These are phyloP conservation scores for Allomyces macrogynus DNA, from an alignment of 192 early-diverging fungal species.

Conservation along the genomic window DNA sequence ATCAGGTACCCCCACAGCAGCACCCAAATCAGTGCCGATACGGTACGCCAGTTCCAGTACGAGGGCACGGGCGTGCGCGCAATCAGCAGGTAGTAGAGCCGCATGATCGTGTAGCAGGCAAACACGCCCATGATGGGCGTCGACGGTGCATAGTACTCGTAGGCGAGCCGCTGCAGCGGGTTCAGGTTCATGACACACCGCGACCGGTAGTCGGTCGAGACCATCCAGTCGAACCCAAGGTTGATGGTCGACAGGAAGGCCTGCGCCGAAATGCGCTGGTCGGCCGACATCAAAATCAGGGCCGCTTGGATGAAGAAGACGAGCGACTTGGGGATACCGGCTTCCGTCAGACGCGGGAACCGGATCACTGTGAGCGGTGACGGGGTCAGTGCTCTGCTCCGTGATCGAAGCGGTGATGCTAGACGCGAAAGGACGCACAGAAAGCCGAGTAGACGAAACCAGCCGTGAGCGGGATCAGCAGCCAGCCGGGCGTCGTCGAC, in stretches of 20 bases:
- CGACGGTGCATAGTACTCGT: not conserved
- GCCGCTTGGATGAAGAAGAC: not conserved
- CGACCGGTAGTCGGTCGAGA: not conserved
- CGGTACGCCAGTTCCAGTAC: not conserved
- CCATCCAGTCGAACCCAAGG: not conserved
- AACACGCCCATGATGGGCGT: not conserved
- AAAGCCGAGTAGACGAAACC: not conserved
- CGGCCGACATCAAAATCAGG: not conserved
- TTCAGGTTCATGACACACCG: not conserved
- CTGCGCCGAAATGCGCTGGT: not conserved
- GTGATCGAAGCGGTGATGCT: too few relatives aligned
- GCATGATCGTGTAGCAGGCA: not conserved
- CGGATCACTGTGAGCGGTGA: not conserved
- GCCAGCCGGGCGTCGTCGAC: not conserved
- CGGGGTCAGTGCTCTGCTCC: too few relatives aligned
- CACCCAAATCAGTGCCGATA: not conserved
- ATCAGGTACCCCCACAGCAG: not conserved
- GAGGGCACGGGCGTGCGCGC: not conserved
- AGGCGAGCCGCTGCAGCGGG: not conserved
- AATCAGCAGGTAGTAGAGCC: not conserved
- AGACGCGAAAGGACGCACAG: too few relatives aligned
- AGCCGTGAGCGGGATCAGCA: not conserved
- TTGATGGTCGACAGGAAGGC: not conserved
- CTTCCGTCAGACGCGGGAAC: not conserved
- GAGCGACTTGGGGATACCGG: not conserved